A percentile compares a stretch with the other conserved stretches of the same genome.
These are phyloP conservation scores for Pleomassaria siparia DNA, from an alignment of 2,329 filamentous ascomycete species.

Conservation along the genomic window DNA sequence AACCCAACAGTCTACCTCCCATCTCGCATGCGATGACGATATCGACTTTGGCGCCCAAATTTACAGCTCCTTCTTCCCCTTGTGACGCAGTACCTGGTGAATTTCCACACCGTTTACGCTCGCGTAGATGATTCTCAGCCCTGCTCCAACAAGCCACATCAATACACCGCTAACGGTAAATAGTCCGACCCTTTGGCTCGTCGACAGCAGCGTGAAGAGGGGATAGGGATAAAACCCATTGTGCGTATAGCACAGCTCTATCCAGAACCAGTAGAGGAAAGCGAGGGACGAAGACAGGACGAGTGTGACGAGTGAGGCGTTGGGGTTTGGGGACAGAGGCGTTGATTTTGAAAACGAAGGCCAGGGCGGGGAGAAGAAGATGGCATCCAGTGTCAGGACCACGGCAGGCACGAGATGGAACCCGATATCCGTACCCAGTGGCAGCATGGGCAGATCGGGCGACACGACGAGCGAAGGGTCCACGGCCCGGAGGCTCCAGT, in stretches of 20 bases:
- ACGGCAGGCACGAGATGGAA: slow-evolving; percentile 59
- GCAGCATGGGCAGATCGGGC: slow-evolving; percentile 29
- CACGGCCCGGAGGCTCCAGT: slow-evolving; percentile 67
- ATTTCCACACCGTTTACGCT: slow-evolving; percentile 59
- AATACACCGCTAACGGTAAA: slow-evolving; percentile 70
- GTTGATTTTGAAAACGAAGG: no score
- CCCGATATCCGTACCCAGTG: slow-evolving; percentile 52
- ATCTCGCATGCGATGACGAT: no score
- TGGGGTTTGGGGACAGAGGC: slow-evolving; percentile 54
- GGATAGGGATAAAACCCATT: slow-evolving; percentile 85
- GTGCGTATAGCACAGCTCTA: slow-evolving; percentile 68
- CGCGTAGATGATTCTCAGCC: slow-evolving; percentile 70
- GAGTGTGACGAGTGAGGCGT: slow-evolving; percentile 59
- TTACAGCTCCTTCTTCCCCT: slow-evolving; percentile 18
- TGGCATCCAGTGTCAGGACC: slow-evolving; percentile 64
- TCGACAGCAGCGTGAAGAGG: slow-evolving; percentile 70
- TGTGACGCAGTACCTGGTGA: slow-evolving; percentile 22
- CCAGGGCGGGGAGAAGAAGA: slow-evolving; percentile 74
- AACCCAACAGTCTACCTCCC: no score
- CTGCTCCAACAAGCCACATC: slow-evolving; percentile 70
- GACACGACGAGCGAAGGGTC: slow-evolving; percentile 52
- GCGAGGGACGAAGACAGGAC: slow-evolving; percentile 61
- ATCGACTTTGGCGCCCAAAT: no score
- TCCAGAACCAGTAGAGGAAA: slow-evolving; percentile 74
- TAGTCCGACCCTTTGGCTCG: slow-evolving; percentile 65